These are phyloP conservation scores for Silene noctiflora DNA, from an alignment of 179 eudicot species.

Conservation along the genomic window DNA sequence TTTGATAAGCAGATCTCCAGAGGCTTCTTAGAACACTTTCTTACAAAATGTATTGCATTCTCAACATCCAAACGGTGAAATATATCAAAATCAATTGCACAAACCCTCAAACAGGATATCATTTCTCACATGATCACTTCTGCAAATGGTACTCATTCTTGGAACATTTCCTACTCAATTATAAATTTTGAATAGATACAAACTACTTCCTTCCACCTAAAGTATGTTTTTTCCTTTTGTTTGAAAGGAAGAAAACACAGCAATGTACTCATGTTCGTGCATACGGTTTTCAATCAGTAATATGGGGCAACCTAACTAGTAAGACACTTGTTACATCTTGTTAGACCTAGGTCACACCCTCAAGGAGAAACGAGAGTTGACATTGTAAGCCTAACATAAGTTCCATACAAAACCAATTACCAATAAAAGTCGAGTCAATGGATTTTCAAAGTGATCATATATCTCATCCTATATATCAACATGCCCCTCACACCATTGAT, in stretches of 20 bases:
- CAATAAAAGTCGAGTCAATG: no score
- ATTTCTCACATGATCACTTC: neutral
- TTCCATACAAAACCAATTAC: no score
- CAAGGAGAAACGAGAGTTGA: no score
- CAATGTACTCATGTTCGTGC: neutral
- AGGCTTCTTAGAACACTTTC: neutral
- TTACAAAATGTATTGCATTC: neutral
- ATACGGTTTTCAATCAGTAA: neutral
- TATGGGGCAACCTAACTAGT: no score
- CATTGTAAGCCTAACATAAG: no score
- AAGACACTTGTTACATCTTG: no score
- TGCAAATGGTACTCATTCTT: neutral
- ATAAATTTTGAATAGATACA: neutral
- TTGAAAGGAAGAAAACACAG: neutral
- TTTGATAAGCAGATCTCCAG: neutral
- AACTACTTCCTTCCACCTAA: neutral
- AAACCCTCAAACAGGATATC: neutral
- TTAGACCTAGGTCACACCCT: no score
- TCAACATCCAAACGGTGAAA: neutral
- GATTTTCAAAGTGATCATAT: no score
- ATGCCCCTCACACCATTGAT: no score
- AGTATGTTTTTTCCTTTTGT: no score
- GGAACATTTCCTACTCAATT: neutral
- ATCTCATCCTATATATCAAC: no score
- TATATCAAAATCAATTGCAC: neutral